Conservation (phyloP, 148 eudicot genomes). For the Rhododendron molle region DNA sequence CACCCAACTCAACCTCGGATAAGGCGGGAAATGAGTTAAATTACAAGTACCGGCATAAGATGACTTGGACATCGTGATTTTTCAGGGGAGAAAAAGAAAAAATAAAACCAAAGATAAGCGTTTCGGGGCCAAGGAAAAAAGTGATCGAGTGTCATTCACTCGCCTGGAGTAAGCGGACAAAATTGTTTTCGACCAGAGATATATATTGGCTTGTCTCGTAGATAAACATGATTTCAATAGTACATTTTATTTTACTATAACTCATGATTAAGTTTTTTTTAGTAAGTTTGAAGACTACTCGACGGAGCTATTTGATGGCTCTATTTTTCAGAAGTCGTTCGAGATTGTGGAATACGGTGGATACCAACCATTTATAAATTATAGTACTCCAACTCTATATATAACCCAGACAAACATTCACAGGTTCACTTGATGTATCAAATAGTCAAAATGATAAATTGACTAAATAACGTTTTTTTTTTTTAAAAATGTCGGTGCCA, state of each 20-base stretch:
- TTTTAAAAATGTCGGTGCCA: neutral
- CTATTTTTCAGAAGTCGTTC: neutral
- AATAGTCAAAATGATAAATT: neutral
- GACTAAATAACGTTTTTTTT: neutral
- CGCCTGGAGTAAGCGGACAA: neutral
- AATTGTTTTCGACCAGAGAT: neutral
- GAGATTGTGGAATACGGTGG: neutral
- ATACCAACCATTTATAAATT: neutral
- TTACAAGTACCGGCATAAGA: no score
- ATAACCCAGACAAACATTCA: neutral
- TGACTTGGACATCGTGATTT: no score
- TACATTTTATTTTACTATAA: no score
- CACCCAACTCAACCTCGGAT: neutral
- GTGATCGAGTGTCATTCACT: neutral
- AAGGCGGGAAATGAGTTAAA: neutral
- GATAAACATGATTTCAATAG: neutral
- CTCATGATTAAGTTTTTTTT: no score
- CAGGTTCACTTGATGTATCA: neutral
- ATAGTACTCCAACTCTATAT: no score
- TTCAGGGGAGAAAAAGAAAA: no score
- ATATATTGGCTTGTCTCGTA: neutral
- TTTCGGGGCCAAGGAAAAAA: no score
- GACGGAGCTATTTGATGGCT: no score
- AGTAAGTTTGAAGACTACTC: no score
- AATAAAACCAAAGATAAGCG: neutral